Conservation (phyloP, 1,284 basidiomycete species). For the Leccinum solheimii region DNA sequence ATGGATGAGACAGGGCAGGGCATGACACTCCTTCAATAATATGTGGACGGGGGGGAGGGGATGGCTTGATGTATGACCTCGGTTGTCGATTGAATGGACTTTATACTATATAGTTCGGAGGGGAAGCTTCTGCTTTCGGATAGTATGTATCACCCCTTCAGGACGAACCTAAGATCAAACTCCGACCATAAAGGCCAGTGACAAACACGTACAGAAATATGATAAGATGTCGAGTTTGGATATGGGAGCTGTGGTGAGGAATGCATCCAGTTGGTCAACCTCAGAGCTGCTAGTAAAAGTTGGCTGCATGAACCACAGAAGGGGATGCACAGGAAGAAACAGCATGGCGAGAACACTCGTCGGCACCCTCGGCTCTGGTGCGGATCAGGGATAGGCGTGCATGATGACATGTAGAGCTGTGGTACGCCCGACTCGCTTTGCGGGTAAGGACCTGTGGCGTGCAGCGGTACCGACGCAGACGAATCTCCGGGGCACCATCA, state of each 20-base stretch:
- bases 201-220: slow-evolving; percentile 6
- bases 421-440: no score
- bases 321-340: slow-evolving; percentile 1
- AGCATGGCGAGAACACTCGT: slow-evolving; percentile 7
- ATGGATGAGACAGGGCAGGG: background rate
- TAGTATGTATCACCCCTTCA: no score
- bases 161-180: background rate
- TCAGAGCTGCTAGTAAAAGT: no score
- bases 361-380: no score
- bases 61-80: background rate
- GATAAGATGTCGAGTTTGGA: background rate
- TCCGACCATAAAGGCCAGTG: background rate
- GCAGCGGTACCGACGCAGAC: no score
- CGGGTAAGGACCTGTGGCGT: no score
- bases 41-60: background rate
- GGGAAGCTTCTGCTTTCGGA: slow-evolving; percentile 2
- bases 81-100: slow-evolving; percentile 4
- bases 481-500: no score
- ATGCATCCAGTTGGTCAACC: no score
- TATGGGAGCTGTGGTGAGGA: slow-evolving; percentile 3
- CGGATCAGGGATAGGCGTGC: no score
- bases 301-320: no score
- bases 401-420: no score
- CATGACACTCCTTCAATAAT: slow-evolving; percentile 14
- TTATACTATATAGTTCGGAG: slow-evolving; percentile 16